Base-by-base conservation (phyloP, 805 yeast genomes). In the Wickerhamomyces hampshirensis region DNA sequence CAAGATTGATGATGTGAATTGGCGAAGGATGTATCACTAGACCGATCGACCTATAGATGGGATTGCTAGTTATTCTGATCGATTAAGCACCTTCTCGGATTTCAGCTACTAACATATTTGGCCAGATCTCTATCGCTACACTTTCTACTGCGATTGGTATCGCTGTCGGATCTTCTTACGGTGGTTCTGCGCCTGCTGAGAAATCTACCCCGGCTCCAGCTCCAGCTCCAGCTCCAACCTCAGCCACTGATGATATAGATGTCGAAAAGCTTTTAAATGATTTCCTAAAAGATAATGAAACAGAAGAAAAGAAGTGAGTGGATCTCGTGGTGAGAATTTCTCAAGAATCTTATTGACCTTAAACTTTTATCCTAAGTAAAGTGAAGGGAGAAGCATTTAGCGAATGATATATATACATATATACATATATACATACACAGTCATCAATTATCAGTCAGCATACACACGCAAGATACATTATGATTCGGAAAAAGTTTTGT, bases 41-140 rank as follows among this genome's bases (percentile, higher is more conserved):
- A n/a, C 8, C 6, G n/a, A n/a, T n/a, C n/a, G n/a, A n/a, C n/a
- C n/a, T n/a, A n/a, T n/a, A n/a, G n/a, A n/a, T n/a, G n/a, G n/a
- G n/a, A n/a, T n/a, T n/a, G n/a, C n/a, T n/a, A n/a, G n/a, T n/a
- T n/a, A n/a, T n/a, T n/a, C n/a, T n/a, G n/a, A n/a, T n/a, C n/a
- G n/a, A n/a, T n/a, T n/a, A n/a, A n/a, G n/a, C n/a, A n/a, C n/a
- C n/a, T n/a, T n/a, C n/a, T n/a, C n/a, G n/a, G n/a, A n/a, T n/a
- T n/a, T n/a, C n/a, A n/a, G n/a, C n/a, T n/a, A n/a, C n/a, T n/a
- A n/a, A n/a, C n/a, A n/a, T n/a, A n/a, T n/a, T 12, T 12, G 5
- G 38, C 46, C n/a, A 59, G 66, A 59, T 57, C 31, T 51, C 61
- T 12, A 48, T 57, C 26, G 59, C 54, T 13, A 55, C 60, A 19